Percentiles rank a stretch among this genome's conserved stretches.
These are phyloP conservation scores for Rubia tinctorum DNA, from an alignment of 305 asterid genomes.

Conservation along the genomic window DNA sequence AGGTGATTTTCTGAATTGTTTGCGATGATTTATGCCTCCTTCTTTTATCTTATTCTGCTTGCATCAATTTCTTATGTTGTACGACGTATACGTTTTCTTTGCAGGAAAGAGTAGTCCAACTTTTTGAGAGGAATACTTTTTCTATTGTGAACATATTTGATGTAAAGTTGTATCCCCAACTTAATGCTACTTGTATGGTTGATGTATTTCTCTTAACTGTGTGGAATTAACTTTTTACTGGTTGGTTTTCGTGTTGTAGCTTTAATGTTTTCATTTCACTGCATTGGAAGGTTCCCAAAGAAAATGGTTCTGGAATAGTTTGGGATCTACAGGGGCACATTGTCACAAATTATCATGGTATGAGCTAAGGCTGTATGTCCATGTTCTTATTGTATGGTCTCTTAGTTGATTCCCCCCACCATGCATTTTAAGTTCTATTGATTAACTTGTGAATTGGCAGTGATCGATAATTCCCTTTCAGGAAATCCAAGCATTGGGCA, in stretches of 20 bases:
- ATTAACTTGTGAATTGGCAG: slow-evolving; percentile 39
- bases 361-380: slow-evolving; percentile 10
- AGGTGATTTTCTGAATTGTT: too few relatives aligned
- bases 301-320: slow-evolving; percentile 97
- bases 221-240: background rate
- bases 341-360: slow-evolving; percentile 98
- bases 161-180: slow-evolving; percentile 81
- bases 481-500: slow-evolving; percentile 75
- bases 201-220: slow-evolving; percentile 52
- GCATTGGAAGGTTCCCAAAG: slow-evolving; percentile 77
- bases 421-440: background rate
- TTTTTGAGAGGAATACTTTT: slow-evolving; percentile 87
- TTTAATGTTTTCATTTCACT: background rate
- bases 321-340: slow-evolving; percentile 96
- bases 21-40: too few relatives aligned
- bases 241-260: background rate
- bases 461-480: slow-evolving; percentile 81
- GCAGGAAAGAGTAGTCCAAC: slow-evolving; percentile 90
- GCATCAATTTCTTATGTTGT: background rate
- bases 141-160: slow-evolving; percentile 97
- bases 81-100: slow-evolving; percentile 17
- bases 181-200: slow-evolving; percentile 74
- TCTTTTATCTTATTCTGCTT: too few relatives aligned
- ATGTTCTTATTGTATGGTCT: background rate
- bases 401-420: background rate